Conservation (phyloP, 441 rosid genomes). For the Adansonia madagascariensis region DNA sequence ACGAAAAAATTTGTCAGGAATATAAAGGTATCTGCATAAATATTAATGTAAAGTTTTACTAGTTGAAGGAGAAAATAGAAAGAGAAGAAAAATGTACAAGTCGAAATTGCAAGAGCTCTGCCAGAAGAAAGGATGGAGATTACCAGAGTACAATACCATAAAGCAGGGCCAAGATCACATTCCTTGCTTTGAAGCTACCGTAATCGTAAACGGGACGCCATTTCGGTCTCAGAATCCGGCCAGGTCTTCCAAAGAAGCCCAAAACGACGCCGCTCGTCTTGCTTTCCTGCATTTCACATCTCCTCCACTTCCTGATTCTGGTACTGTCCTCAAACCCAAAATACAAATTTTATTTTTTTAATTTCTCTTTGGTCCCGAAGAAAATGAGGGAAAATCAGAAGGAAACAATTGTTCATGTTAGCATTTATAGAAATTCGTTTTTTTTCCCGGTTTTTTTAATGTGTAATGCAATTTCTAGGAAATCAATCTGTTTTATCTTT, state of each 20-base stretch:
- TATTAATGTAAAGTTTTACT: no score
- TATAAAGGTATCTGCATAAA: no score
- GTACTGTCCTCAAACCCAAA: neutral
- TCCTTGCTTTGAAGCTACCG: slow-evolving; percentile 51
- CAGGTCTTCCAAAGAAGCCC: slow-evolving; percentile 51
- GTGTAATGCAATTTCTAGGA: neutral
- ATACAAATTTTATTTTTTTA: neutral
- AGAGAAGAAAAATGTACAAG: slow-evolving; percentile 43
- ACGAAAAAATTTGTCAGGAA: no score
- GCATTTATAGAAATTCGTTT: neutral
- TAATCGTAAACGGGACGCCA: slow-evolving; percentile 41
- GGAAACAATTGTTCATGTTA: neutral
- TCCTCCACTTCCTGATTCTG: neutral
- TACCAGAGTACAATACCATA: slow-evolving; percentile 40
- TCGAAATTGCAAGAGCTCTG: slow-evolving; percentile 58
- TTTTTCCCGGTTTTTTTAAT: neutral
- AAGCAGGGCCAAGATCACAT: slow-evolving; percentile 50
- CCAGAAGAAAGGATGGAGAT: slow-evolving; percentile 40
- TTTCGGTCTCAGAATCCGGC: slow-evolving; percentile 31
- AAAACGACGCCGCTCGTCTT: slow-evolving; percentile 53
- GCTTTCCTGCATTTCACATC: slow-evolving; percentile 43
- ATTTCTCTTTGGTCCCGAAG: slow-evolving; percentile 5
- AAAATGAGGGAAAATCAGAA: slow-evolving; percentile 13
- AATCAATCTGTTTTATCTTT: neutral
- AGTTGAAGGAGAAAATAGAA: neutral